Evolutionary conservation across 148 eudicot species (phyloP).

Genomic region (Amaranthus hypochondriacus): DNA sequence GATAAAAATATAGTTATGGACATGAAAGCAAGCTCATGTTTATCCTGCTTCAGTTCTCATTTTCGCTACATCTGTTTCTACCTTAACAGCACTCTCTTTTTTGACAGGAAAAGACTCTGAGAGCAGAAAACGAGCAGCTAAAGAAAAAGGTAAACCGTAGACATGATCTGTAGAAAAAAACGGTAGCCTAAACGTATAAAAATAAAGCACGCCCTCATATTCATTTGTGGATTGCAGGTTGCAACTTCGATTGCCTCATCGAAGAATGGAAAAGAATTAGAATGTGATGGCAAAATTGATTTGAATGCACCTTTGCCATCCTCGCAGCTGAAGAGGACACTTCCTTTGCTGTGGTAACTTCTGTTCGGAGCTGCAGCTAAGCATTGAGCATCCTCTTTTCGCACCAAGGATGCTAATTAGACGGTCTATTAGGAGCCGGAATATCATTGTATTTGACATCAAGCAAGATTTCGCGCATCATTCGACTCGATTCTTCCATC

Average conservation of each 20-base stretch:
- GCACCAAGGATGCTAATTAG: neutral
- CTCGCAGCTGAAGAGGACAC: conserved; percentile 20
- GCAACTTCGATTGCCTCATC: neutral
- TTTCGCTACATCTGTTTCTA: neutral
- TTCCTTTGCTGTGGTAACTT: conserved; percentile 19
- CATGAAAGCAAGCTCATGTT: neutral
- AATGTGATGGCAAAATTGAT: neutral
- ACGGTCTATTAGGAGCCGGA: neutral
- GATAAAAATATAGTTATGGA: neutral
- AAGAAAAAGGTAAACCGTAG: conserved; percentile 18
- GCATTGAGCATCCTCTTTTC: neutral
- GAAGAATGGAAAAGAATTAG: neutral
- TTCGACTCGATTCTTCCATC: neutral
- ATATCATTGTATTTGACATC: neutral
- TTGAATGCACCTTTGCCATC: neutral
- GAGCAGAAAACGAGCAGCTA: conserved; percentile 25
- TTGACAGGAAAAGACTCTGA: conserved; percentile 23
- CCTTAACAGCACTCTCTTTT: neutral
- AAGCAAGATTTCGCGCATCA: neutral
- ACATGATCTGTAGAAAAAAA: neutral
- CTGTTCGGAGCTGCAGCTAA: neutral
- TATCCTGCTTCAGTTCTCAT: neutral
- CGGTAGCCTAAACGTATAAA: neutral
- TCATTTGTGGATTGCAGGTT: conserved; percentile 12
- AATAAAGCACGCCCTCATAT: neutral